Conservation (phyloP, 192 early-diverging fungal genomes). For the Dissophora globulifera region DNA sequence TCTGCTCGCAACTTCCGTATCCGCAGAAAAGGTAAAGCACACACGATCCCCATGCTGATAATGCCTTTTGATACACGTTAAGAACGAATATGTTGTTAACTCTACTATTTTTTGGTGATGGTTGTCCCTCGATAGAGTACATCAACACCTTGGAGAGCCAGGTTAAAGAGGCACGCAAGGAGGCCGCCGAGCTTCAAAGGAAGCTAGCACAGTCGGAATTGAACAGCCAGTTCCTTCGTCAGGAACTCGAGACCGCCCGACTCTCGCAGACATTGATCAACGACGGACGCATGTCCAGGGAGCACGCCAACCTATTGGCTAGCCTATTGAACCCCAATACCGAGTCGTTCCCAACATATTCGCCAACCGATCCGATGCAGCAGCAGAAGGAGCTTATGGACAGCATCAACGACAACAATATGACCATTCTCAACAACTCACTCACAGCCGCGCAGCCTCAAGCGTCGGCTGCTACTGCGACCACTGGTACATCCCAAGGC, state of each 20-base stretch:
- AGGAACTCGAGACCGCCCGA: constrained; percentile 39
- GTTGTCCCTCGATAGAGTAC: too few relatives aligned
- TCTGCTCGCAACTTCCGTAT: constrained; percentile 87
- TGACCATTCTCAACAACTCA: constrained; percentile 49
- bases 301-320: constrained; percentile 47
- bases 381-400: constrained; percentile 51
- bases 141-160: constrained; percentile 70
- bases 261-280: constrained; percentile 48
- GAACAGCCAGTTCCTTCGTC: constrained; percentile 42
- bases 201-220: constrained; percentile 54
- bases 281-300: constrained; percentile 39
- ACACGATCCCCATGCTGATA: too few relatives aligned
- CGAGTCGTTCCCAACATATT: constrained; percentile 44
- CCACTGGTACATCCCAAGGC: constrained; percentile 6
- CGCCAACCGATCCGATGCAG: neutral
- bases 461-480: neutral
- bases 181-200: constrained; percentile 58
- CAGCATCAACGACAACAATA: constrained; percentile 44
- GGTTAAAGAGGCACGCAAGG: constrained; percentile 63
- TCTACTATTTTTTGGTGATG: too few relatives aligned
- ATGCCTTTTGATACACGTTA: too few relatives aligned
- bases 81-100: too few relatives aligned
- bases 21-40: constrained; percentile 83
- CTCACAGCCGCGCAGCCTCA: constrained; percentile 9
- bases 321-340: constrained; percentile 50